Base-by-base conservation (phyloP, 768 basidiomycete species). In the Russula dissimulans region DNA sequence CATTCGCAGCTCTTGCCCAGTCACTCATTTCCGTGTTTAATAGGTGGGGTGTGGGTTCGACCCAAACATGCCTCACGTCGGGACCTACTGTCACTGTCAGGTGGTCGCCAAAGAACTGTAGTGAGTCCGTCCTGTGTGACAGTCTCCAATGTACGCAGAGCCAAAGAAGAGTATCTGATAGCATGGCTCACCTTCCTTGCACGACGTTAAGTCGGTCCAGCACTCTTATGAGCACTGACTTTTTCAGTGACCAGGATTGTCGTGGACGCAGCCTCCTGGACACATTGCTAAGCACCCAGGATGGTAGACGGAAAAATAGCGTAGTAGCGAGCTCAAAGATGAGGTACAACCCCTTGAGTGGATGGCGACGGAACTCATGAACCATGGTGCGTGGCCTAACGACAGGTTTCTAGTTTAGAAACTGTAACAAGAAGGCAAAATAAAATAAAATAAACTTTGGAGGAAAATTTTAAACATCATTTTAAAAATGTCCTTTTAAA, bases 11-110 rank as follows among this genome's bases (percentile, higher is more conserved):
- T 17, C 22, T 41, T 18, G 59, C 55, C 41, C 55, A 69, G 5
- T 17, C 44, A 14, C 54, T 22, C 22, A 69, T 44, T 51, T 62
- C 53, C 22, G 54, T 50, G 15, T 45, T 55, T 12, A 69, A 8
- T 3, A 65, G 43, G 4, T 64, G 53, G 12, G 63, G 63, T n/a
- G 61, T 60, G 10, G 57, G 62, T 15, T 64, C 56, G 10, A 68
- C 51, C 64, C 67, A 68, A 29, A 67, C 50, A 34, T 63, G 47
- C 41, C 51, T 60, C 49, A 60, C 53, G 26, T 60, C 56, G 18
- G 55, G 44, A n/a, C 59, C 62, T n/a, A 51, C 46, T 22, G 39
- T 31, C 31, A 53, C 46, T 7, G 58, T 66, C 45, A 51, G 18
- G 45, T 60, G 62, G 36, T 63, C 58, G 14, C 63, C 57, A 11